phyloP scores from a whole-genome alignment of 2,329 filamentous ascomycete genomes.

The Uncinocarpus reesii region DNA sequence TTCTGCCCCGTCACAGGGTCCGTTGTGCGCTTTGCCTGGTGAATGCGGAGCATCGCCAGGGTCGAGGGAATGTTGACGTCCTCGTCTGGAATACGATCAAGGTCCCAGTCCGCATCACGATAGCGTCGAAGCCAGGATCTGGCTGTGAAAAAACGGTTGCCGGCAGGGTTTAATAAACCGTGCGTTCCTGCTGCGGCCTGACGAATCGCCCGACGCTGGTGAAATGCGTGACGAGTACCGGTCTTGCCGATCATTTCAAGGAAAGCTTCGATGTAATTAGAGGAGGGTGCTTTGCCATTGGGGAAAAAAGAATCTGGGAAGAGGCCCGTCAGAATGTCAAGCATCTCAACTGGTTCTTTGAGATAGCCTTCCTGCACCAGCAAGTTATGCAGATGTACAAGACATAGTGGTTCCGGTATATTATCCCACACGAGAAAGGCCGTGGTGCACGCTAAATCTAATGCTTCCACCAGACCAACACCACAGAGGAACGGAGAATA shows the following conservation, averaged over 20 bases:
- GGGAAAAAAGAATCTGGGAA: slow-evolving; percentile 24
- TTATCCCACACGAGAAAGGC: slow-evolving; percentile 29
- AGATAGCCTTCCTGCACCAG: slow-evolving; percentile 37
- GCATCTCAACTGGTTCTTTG: slow-evolving; percentile 27
- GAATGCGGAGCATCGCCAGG: slow-evolving; percentile 24
- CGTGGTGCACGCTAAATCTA: slow-evolving; percentile 33
- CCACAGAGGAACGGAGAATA: slow-evolving; percentile 44
- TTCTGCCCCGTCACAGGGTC: slow-evolving; percentile 25
- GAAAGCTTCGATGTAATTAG: slow-evolving; percentile 24
- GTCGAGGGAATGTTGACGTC: slow-evolving; percentile 23
- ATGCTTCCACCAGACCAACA: slow-evolving; percentile 35
- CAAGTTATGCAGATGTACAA: slow-evolving; percentile 42
- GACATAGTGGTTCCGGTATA: slow-evolving; percentile 32
- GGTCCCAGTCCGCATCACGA: slow-evolving; percentile 25
- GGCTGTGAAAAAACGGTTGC: slow-evolving; percentile 27
- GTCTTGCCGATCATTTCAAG: slow-evolving; percentile 5
- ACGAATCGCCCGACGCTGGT: neutral
- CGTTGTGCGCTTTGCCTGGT: slow-evolving; percentile 20
- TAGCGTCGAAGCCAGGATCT: slow-evolving; percentile 28
- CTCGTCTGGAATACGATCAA: slow-evolving; percentile 30
- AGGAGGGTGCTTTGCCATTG: slow-evolving; percentile 24
- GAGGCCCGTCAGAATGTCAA: slow-evolving; percentile 21
- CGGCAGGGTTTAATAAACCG: neutral
- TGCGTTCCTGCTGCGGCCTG: neutral
- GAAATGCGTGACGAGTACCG: slow-evolving; percentile 6